Base-by-base conservation (phyloP, 441 rosid genomes). In the Croton setiger region DNA sequence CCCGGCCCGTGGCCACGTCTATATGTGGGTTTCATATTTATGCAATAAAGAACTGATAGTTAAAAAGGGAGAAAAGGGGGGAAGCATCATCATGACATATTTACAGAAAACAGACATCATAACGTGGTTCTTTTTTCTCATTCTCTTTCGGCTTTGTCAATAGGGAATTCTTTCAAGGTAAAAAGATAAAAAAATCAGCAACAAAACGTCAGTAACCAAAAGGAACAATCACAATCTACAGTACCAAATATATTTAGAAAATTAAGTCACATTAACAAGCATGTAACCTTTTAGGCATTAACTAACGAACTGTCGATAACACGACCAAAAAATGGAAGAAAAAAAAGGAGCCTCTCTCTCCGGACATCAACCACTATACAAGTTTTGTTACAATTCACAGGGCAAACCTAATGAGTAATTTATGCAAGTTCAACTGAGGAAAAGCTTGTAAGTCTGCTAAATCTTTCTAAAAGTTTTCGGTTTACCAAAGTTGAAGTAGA, bases 401-500 rank as follows among this genome's bases (percentile, higher is more conserved):
- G 58, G 66, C 71, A 70, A 70, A 58, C 52, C 70, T 47, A 74
- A 58, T 72, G 69, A 67, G 56, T 71, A 63, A 27, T 27, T 60
- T 72, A 52, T 45, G 11, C 31, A 56, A 64, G 27, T 61, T 68
- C 43, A 14, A 70, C 74, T 27, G 55, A 51, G 61, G 63, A 63
- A n/a, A 61, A 59, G 56, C 67, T 64, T 51, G 69, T 67, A 67
- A 58, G 39, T 41, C 55, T 48, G 54, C 79, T 70, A 72, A 27
- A 78, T 54, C 70, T 53, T 62, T 72, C 72, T 51, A 17, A 60
- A 18, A 66, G 39, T 27, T 68, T 59, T 71, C 64, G 71, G 63
- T 54, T 68, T 57, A 37, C 90, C 80, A 90, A 68, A 86, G 93
- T 74, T 95, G 98, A 69, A 95, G 97, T 74, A 95, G 78, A 44